Conservation (phyloP, 2,329 filamentous ascomycete species). For the Xylaria arbuscula region DNA sequence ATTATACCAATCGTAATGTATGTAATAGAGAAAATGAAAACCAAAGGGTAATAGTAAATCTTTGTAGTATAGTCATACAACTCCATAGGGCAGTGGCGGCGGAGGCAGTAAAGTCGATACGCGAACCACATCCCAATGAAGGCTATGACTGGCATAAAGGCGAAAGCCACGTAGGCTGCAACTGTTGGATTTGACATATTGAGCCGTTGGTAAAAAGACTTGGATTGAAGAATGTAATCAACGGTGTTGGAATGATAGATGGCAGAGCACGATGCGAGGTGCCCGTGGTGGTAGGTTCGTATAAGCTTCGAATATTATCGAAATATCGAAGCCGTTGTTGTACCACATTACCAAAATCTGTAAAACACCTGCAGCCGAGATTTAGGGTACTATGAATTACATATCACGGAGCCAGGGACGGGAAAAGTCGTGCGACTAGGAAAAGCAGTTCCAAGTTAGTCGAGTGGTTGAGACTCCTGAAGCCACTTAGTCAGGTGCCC, state of each 20-base stretch:
- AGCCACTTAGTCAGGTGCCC: conserved; percentile 3
- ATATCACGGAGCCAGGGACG: neutral
- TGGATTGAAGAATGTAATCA: neutral
- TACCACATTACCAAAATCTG: neutral
- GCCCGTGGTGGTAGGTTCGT: neutral
- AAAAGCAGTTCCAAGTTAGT: conserved; percentile 10
- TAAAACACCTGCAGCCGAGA: neutral
- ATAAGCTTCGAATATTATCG: neutral
- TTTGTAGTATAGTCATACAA: neutral
- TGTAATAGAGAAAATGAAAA: neutral
- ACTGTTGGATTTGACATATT: neutral
- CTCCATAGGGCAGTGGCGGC: neutral
- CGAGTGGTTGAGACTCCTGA: conserved; percentile 11
- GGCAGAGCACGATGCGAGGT: neutral
- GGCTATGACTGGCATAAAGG: neutral
- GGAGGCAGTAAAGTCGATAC: neutral
- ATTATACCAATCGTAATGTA: conserved; percentile 1
- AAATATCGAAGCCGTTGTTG: conserved; percentile 1
- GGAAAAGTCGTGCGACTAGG: conserved; percentile 22
- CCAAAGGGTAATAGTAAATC: neutral
- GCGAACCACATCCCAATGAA: neutral
- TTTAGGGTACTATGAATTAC: conserved; percentile 6
- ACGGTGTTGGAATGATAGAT: neutral
- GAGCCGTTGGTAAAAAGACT: neutral
- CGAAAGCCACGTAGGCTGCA: conserved; percentile 26